Evolutionary conservation across 148 eudicot species (phyloP).

Genomic region (Selenicereus undatus): DNA sequence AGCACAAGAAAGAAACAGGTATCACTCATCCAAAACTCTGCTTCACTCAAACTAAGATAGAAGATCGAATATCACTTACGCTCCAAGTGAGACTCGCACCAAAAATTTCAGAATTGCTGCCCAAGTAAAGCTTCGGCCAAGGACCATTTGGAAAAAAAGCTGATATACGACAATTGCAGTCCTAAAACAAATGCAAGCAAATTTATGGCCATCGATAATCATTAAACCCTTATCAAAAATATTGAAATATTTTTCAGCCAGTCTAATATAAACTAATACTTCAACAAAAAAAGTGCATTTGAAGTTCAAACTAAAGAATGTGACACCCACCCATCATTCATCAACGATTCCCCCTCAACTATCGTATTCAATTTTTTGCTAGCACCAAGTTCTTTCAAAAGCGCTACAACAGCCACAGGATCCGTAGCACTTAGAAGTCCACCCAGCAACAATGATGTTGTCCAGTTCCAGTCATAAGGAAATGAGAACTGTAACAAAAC

Average conservation of each 20-base stretch:
- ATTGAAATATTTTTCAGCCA: not conserved
- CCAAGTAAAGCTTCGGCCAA: conserved; percentile 62
- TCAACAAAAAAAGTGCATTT: not conserved
- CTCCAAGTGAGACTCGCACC: conserved; percentile 76
- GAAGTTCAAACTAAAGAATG: conserved; percentile 8
- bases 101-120: conserved; percentile 60
- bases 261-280: not conserved
- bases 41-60: not conserved
- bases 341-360: conserved; percentile 94
- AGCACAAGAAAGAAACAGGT: conserved; percentile 6
- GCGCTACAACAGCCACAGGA: conserved; percentile 98
- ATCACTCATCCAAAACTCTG: conserved; percentile 6
- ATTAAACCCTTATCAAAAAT: not conserved
- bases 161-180: conserved; percentile 91
- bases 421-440: conserved; percentile 99
- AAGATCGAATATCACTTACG: conserved; percentile 52
- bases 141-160: conserved; percentile 72
- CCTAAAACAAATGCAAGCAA: conserved; percentile 40
- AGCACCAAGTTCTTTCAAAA: conserved; percentile 95
- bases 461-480: conserved; percentile 94
- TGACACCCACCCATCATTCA: conserved; percentile 88
- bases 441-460: conserved; percentile 83
- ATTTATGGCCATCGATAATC: not conserved
- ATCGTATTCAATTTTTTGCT: conserved; percentile 93
- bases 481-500: conserved; percentile 50